phyloP scores from a whole-genome alignment of 2,329 filamentous ascomycete species.

The Talaromyces verruculosus region DNA sequence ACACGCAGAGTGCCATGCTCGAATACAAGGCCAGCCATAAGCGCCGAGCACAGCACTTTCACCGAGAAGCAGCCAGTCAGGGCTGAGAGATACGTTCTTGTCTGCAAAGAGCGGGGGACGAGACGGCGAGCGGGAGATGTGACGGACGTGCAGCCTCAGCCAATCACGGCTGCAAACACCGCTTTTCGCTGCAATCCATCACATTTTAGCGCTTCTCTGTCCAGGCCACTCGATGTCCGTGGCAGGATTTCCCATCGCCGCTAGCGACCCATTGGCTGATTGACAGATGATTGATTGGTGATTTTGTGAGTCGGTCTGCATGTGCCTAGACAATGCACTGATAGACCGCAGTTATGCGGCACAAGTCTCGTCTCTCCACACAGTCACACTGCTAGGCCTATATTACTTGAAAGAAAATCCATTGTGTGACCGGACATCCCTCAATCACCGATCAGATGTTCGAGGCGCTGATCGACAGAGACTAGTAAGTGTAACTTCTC shows the following conservation, averaged over 20 bases:
- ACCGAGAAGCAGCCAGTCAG: constrained; percentile 30
- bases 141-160: constrained; percentile 19
- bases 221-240: constrained; percentile 3
- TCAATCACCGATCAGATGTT: background rate
- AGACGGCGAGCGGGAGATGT: constrained; percentile 20
- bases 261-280: background rate
- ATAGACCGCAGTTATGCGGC: background rate
- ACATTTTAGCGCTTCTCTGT: constrained; percentile 19
- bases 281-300: background rate
- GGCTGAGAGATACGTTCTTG: constrained; percentile 13
- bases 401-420: background rate
- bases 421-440: constrained; percentile 1
- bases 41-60: constrained; percentile 34
- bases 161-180: constrained; percentile 22
- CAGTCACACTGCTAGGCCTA: background rate
- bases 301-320: constrained; percentile 3
- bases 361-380: background rate
- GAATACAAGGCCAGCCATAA: constrained; percentile 25
- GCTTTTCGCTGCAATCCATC: constrained; percentile 22
- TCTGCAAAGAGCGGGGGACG: constrained; percentile 3
- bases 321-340: constrained; percentile 2
- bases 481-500: background rate
- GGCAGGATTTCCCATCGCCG: constrained; percentile 9
- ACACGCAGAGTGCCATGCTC: constrained; percentile 1
- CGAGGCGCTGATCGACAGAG: background rate